Evolutionary conservation across 495 filamentous ascomycete genomes (phyloP).

Genomic region (Penicillium psychrofluorescens): DNA sequence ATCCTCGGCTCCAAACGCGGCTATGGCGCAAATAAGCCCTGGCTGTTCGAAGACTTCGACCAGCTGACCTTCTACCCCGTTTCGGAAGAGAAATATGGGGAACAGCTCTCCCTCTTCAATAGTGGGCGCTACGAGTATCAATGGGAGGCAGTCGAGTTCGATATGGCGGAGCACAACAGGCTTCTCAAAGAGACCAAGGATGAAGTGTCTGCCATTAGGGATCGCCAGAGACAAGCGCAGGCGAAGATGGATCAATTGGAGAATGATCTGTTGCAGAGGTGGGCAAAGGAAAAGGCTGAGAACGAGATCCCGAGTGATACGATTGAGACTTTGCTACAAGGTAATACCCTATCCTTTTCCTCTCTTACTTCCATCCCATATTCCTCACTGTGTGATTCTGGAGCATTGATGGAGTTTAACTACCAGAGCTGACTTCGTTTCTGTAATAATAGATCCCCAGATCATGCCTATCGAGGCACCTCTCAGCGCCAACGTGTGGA

Average conservation of each 20-base stretch:
- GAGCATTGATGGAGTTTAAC: constrained; percentile 15
- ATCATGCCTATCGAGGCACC: constrained; percentile 37
- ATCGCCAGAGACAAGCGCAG: no score
- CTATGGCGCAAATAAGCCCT: constrained; percentile 37
- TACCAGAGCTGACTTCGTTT: neutral
- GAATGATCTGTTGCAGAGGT: no score
- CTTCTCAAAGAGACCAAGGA: no score
- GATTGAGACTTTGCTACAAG: no score
- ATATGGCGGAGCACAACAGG: constrained; percentile 30
- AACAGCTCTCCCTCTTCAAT: constrained; percentile 28
- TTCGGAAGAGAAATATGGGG: constrained; percentile 35
- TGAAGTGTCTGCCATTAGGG: no score
- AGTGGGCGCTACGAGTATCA: constrained; percentile 43
- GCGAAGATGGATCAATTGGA: no score
- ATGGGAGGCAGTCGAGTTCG: constrained; percentile 39
- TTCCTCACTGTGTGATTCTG: constrained; percentile 22
- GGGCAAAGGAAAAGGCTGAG: no score
- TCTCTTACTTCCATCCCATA: no score
- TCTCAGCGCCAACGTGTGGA: constrained; percentile 54
- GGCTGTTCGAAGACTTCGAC: constrained; percentile 54
- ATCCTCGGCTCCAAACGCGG: constrained; percentile 42
- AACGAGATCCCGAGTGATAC: no score
- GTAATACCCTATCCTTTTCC: no score
- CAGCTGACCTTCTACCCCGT: constrained; percentile 49
- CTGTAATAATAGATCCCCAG: constrained; percentile 23